Percentiles rank a stretch among this genome's conserved stretches.
These are phyloP conservation scores for Diplotaxis tenuifolia DNA, from an alignment of 345 rosid species.

Conservation along the genomic window DNA sequence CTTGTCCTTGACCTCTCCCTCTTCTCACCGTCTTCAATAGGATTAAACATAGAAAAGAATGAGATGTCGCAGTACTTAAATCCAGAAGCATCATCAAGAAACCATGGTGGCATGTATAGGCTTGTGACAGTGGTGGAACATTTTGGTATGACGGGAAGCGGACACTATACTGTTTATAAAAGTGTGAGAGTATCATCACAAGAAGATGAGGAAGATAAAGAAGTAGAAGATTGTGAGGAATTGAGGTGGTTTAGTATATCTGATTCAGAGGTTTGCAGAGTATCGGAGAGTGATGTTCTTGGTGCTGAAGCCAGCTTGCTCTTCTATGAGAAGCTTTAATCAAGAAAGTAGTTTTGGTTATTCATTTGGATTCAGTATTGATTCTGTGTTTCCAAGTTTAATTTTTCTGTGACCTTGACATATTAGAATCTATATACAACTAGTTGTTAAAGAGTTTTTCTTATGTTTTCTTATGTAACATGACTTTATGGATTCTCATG, in stretches of 20 bases:
- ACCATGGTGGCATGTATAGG: conserved; percentile 36
- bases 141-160: conserved; percentile 70
- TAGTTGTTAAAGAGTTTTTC: neutral
- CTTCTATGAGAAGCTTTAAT: conserved; percentile 57
- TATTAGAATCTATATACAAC: neutral
- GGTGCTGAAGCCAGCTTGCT: conserved; percentile 86
- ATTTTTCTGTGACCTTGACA: neutral
- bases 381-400: neutral
- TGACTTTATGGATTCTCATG: neutral
- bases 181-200: conserved; percentile 35
- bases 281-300: conserved; percentile 70
- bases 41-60: conserved; percentile 24
- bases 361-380: neutral
- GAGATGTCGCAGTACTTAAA: conserved; percentile 24
- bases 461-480: no score
- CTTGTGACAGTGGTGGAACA: conserved; percentile 83
- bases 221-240: conserved; percentile 19
- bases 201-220: conserved; percentile 20
- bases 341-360: neutral
- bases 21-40: conserved; percentile 25
- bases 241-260: conserved; percentile 74
- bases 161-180: conserved; percentile 85
- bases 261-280: conserved; percentile 59
- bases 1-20: conserved; percentile 26
- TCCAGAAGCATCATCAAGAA: conserved; percentile 25